Base-by-base conservation (phyloP, 352 stramenopile species). In the Phytophthora colocasiae region DNA sequence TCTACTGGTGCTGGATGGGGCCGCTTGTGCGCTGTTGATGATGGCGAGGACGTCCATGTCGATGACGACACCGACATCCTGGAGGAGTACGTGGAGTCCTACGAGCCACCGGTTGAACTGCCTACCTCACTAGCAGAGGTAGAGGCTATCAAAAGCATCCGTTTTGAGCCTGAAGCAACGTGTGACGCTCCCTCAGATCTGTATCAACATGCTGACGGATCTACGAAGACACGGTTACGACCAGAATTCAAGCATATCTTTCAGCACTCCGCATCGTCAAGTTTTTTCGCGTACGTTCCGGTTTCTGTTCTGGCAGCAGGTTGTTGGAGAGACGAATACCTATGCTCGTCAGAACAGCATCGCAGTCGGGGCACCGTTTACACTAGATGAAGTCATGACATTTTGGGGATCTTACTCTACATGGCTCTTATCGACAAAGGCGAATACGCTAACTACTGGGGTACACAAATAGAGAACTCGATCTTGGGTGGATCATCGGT, bases 361-460 rank as follows among this genome's bases (percentile, higher is more conserved):
- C 8, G 6, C 46, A 22, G 3, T 52, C 29, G 5, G 29, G 7
- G 10, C 7, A 10, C 29, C 29, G 1, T 34, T 34, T 34, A 11
- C 29, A 10, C 9, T 41, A 17, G 66, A 50, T 38, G 46, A 57
- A 26, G 12, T 64, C 5, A 64, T 64, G 46, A 39, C 36, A 36
- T 63, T 56, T 14, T 56, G 15, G 45, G 45, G 15, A 47, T 56
- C 6, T 26, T 64, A 11, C 50, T 57, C 12, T 51, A 39, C 8
- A 41, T 64, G 57, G 34, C 38, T 22, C 36, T 73, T n/a, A 51
- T 73, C 31, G 41, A 73, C 17, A 79, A 79, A 39, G 60, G 70
- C 1, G 61, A 78, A 44, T 67, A 67, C 31, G 32, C 59, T 15
- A 75, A 78, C 56, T 78, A 78, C 45, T 76, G 66, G 66, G 66